Evolutionary conservation across 2,329 filamentous ascomycete genomes (phyloP).

Genomic region (Fusarium sp.): DNA sequence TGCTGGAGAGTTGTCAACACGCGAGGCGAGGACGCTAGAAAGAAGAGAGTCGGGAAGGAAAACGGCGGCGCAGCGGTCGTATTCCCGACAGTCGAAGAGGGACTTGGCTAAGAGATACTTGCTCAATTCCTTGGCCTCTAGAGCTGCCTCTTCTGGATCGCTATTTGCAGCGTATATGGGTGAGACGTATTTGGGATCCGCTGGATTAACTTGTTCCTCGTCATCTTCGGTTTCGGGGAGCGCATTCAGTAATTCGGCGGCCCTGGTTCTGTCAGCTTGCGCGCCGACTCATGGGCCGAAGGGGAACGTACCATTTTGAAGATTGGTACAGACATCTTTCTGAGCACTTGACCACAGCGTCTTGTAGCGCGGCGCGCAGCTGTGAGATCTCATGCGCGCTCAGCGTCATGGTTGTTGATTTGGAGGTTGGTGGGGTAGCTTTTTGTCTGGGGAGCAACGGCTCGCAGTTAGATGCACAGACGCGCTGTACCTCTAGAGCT

Average conservation of each 20-base stretch:
- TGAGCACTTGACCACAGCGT: constrained; percentile 89
- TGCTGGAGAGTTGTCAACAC: constrained; percentile 51
- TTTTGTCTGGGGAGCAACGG: constrained; percentile 9
- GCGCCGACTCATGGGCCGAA: background rate
- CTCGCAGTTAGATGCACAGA: constrained; percentile 5
- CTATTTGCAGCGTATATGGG: constrained; percentile 65
- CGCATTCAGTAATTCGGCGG: constrained; percentile 90
- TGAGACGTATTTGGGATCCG: constrained; percentile 55
- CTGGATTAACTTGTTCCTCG: constrained; percentile 56
- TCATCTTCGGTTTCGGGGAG: constrained; percentile 72
- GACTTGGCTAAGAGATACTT: constrained; percentile 92
- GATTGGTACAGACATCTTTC: constrained; percentile 96
- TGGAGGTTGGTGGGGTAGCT: constrained; percentile 32
- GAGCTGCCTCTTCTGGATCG: constrained; percentile 76
- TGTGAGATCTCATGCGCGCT: constrained; percentile 68
- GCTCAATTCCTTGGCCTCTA: constrained; percentile 83
- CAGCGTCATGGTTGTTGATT: constrained; percentile 59
- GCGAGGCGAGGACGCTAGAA: constrained; percentile 70
- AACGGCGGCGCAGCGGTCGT: constrained; percentile 89
- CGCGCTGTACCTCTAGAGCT: constrained; percentile 4
- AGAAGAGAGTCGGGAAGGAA: constrained; percentile 85
- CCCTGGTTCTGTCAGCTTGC: constrained; percentile 66
- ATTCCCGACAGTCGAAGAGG: constrained; percentile 95
- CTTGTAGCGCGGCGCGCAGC: constrained; percentile 79
- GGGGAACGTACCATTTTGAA: constrained; percentile 81